These are phyloP conservation scores for Cladophialophora immunda DNA, from an alignment of 2,329 filamentous ascomycete genomes.

Conservation along the genomic window DNA sequence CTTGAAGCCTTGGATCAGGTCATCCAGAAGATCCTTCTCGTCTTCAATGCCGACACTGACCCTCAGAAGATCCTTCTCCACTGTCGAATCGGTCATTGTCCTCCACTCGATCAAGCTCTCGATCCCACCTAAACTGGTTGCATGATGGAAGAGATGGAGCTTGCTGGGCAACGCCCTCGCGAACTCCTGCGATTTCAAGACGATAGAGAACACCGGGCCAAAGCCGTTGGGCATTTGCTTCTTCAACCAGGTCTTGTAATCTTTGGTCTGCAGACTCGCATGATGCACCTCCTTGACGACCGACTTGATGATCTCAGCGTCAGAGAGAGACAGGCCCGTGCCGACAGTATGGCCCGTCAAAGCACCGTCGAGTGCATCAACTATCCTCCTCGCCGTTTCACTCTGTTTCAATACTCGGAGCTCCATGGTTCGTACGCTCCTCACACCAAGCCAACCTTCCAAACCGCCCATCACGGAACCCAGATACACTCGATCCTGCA, in stretches of 20 bases:
- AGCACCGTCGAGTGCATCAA: constrained; percentile 72
- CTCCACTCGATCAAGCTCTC: constrained; percentile 98
- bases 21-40: constrained; percentile 81
- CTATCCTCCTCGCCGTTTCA: constrained; percentile 72
- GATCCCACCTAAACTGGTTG: constrained; percentile 90
- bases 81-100: constrained; percentile 79
- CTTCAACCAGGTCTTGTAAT: constrained; percentile 74
- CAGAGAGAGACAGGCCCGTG: constrained; percentile 50
- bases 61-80: constrained; percentile 77
- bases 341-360: constrained; percentile 50
- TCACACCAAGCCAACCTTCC: constrained; percentile 90
- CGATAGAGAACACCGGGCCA: constrained; percentile 85
- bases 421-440: constrained; percentile 85
- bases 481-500: constrained; percentile 75
- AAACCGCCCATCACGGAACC: constrained; percentile 87
- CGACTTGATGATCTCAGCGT: constrained; percentile 57
- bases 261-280: constrained; percentile 77
- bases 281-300: constrained; percentile 73
- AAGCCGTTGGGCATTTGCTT: constrained; percentile 92
- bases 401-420: constrained; percentile 82
- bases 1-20: constrained; percentile 74
- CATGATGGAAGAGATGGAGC: constrained; percentile 87
- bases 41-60: constrained; percentile 88
- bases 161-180: constrained; percentile 79
- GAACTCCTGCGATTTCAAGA: constrained; percentile 65